These are phyloP conservation scores for Raddia guianensis DNA, from an alignment of 176 grass and related monocot genomes.

Conservation along the genomic window DNA sequence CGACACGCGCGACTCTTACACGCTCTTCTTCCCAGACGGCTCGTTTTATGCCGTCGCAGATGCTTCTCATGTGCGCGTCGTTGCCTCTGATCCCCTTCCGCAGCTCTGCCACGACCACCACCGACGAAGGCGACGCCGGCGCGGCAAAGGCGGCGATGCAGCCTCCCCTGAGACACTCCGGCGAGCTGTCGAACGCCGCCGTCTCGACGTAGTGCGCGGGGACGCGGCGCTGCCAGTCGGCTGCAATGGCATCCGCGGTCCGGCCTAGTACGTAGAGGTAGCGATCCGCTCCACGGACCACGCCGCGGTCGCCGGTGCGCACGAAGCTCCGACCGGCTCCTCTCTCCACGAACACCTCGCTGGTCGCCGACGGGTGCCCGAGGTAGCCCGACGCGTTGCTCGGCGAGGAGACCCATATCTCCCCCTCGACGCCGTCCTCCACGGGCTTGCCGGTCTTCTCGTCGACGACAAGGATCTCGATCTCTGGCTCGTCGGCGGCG, in stretches of 20 bases:
- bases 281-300: slow-evolving; percentile 44
- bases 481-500: slow-evolving; percentile 1
- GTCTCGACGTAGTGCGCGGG: slow-evolving; percentile 57
- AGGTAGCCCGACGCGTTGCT: slow-evolving; percentile 67
- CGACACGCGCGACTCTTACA: slow-evolving; percentile 19
- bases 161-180: slow-evolving; percentile 36
- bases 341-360: neutral
- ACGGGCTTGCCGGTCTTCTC: slow-evolving; percentile 38
- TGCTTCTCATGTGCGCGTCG: neutral
- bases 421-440: slow-evolving; percentile 54
- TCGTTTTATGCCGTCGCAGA: slow-evolving; percentile 49
- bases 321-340: slow-evolving; percentile 28
- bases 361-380: slow-evolving; percentile 14
- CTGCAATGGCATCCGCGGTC: slow-evolving; percentile 17
- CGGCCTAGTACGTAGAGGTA: slow-evolving; percentile 56
- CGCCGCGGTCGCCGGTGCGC: slow-evolving; percentile 46
- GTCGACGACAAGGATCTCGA: slow-evolving; percentile 32
- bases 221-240: neutral
- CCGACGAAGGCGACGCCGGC: neutral
- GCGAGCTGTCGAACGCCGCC: slow-evolving; percentile 19
- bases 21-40: slow-evolving; percentile 43
- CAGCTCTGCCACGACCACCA: slow-evolving; percentile 54
- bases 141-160: slow-evolving; percentile 38
- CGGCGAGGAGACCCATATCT: slow-evolving; percentile 56
- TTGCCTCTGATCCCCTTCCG: neutral